These are phyloP conservation scores for Termitomyces sp. DNA, from an alignment of 768 basidiomycete genomes.

Conservation along the genomic window DNA sequence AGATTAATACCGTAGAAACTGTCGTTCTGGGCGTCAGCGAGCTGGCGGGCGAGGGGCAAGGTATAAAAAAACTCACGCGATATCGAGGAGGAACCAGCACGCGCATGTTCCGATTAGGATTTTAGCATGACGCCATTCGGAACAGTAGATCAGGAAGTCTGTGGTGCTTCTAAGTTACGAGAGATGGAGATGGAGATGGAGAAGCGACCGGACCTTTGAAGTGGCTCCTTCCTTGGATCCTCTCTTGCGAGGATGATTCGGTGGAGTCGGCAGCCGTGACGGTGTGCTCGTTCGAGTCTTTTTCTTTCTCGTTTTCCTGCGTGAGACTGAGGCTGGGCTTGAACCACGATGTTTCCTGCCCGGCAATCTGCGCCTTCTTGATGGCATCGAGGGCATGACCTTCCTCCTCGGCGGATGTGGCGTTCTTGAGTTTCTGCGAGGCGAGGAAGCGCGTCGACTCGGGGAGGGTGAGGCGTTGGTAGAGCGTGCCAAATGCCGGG, in stretches of 20 bases:
- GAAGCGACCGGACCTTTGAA: conserved; percentile 34
- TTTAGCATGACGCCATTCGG: conserved; percentile 66
- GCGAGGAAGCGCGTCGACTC: conserved; percentile 57
- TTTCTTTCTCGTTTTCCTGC: not conserved
- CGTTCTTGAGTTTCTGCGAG: conserved; percentile 30
- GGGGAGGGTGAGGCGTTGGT: conserved; percentile 69
- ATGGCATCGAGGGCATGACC: conserved; percentile 25
- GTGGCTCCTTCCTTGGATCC: conserved; percentile 34
- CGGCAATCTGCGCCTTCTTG: conserved; percentile 27
- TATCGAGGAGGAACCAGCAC: conserved; percentile 76
- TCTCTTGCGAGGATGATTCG: not conserved
- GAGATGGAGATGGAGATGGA: not conserved
- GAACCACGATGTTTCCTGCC: conserved; percentile 20
- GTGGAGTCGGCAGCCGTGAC: not conserved
- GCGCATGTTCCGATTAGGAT: conserved; percentile 60
- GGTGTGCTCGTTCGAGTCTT: not conserved
- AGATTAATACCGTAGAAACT: conserved; percentile 73
- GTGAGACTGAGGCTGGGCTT: not conserved
- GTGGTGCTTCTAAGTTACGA: not conserved
- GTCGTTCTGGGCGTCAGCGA: conserved; percentile 15
- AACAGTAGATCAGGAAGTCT: conserved; percentile 68
- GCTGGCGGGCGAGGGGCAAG: not conserved
- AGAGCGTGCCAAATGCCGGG: conserved; percentile 70
- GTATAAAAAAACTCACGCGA: conserved; percentile 39
- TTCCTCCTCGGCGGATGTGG: conserved; percentile 9